Base-by-base conservation (phyloP, 768 basidiomycete species). In the Phaeotremella skinneri region DNA sequence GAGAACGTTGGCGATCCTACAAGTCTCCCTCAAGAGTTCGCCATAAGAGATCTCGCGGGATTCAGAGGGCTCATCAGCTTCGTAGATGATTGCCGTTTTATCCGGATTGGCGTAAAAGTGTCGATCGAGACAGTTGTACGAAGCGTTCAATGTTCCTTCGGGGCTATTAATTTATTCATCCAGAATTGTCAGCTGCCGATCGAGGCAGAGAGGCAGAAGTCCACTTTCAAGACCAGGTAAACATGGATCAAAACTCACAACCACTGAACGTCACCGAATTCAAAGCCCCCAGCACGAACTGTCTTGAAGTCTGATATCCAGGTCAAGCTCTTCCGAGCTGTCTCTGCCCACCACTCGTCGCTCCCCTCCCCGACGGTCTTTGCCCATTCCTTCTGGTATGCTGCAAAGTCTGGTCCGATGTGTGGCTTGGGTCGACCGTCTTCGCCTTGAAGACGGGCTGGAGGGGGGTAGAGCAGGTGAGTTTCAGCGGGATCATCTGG, bases 101-200 rank as follows among this genome's bases (percentile, higher is more conserved):
- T 96, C 80, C 0, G 94, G 96, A 70, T 92, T 80, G 73, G 85
- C 84, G 80, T 87, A 92, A 16, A 90, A 94, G 87, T 91, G 93
- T 56, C 94, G 85, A 77, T 99, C 96, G 50, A 99, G 90, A 70
- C 91, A 94, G 79, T 99, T 99, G 82, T 98, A 98, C 7, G 91
- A 85, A 1, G 87, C 94, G 72, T 93, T 96, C 67, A 94, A 79
- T 3, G 82, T 87, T 29, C 94, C 94, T 70, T 99, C 93, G 3
- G 91, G 91, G 83, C 75, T 76, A 57, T 16, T 17, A 21, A n/a
- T n/a, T n/a, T n/a, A n/a, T n/a, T n/a, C n/a, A n/a, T n/a, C n/a
- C n/a, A n/a, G n/a, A n/a, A n/a, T n/a, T n/a, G n/a, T n/a, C n/a
- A n/a, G n/a, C n/a, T n/a, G n/a, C n/a, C n/a, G n/a, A n/a, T n/a